Percentiles rank a stretch among this genome's conserved stretches.
Conservation (phyloP, 345 rosid species). For the Gossypium ekmanianum region DNA sequence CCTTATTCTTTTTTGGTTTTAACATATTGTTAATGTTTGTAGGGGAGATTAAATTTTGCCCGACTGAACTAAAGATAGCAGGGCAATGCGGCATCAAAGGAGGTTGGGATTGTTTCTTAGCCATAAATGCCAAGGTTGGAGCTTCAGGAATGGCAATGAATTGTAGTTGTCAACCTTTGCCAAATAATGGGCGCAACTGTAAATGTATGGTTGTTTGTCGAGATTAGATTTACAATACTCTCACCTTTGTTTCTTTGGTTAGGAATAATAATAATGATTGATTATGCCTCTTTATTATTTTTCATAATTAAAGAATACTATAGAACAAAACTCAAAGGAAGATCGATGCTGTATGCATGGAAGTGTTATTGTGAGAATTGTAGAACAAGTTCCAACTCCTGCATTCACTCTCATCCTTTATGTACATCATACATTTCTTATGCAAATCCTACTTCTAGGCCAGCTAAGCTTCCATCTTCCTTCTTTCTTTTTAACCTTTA, state of each 20-base stretch:
- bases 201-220: neutral
- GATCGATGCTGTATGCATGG: too few species aligned
- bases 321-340: too few species aligned
- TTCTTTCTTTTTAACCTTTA: too few species aligned
- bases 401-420: too few species aligned
- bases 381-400: too few species aligned
- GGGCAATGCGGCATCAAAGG: neutral
- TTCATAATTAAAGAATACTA: too few species aligned
- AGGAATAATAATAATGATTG: neutral
- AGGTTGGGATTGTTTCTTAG: neutral
- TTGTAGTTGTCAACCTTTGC: neutral
- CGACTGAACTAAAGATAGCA: neutral
- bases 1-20: neutral
- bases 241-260: neutral
- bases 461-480: too few species aligned
- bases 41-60: neutral
- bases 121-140: neutral
- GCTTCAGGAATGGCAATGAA: neutral
- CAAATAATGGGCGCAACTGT: neutral
- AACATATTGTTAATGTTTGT: neutral
- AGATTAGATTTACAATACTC: neutral
- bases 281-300: too few species aligned
- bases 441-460: too few species aligned
- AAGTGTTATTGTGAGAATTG: too few species aligned
- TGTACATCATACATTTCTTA: too few species aligned